Evolutionary conservation across 352 stramenopile species (phyloP).

Genomic region (Pythium folliculosum): DNA sequence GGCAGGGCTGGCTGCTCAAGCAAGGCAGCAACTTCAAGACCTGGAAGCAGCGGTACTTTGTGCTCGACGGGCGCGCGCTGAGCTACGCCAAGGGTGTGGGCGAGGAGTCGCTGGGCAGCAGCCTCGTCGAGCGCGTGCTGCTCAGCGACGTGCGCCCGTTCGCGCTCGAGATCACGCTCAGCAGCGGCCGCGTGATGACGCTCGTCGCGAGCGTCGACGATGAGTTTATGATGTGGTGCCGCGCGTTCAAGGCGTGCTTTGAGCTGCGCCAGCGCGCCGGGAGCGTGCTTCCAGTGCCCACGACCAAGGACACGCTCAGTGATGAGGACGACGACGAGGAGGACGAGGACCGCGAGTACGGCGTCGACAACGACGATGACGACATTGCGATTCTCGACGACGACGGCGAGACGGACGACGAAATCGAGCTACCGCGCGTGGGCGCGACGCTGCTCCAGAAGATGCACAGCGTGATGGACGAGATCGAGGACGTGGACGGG

Average conservation of each 20-base stretch:
- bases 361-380: slow-evolving; percentile 5
- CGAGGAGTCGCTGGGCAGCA: slow-evolving; percentile 44
- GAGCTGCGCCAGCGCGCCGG: slow-evolving; percentile 25
- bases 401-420: neutral
- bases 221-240: slow-evolving; percentile 68
- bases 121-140: slow-evolving; percentile 50
- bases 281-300: slow-evolving; percentile 8
- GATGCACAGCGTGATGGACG: slow-evolving; percentile 21
- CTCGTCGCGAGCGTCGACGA: slow-evolving; percentile 51
- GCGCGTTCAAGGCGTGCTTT: slow-evolving; percentile 48
- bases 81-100: slow-evolving; percentile 52
- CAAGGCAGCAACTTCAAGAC: slow-evolving; percentile 72
- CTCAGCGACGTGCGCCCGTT: slow-evolving; percentile 70
- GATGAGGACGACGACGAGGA: slow-evolving; percentile 38
- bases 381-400: slow-evolving; percentile 19
- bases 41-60: slow-evolving; percentile 83
- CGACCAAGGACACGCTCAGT: neutral
- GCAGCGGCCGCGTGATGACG: slow-evolving; percentile 64
- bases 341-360: neutral
- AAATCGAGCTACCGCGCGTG: neutral
- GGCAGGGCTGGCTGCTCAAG: slow-evolving; percentile 67
- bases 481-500: slow-evolving; percentile 15
- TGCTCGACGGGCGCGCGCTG: slow-evolving; percentile 47
- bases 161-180: slow-evolving; percentile 63
- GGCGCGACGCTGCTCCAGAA: slow-evolving; percentile 9